Base-by-base conservation (phyloP, 345 rosid genomes). In the Eucalyptus fibrosa region DNA sequence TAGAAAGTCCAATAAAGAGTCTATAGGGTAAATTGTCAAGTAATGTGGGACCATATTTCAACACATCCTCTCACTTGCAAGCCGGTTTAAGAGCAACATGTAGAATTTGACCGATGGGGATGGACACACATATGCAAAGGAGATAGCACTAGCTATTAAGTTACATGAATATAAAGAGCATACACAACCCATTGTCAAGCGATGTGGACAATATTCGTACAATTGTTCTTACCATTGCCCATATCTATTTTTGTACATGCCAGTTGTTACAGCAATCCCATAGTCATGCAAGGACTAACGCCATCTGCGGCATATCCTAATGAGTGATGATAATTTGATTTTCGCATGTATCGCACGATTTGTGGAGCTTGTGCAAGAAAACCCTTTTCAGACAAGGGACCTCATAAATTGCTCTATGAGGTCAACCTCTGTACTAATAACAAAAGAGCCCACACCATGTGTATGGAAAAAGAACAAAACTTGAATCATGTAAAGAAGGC, bases 141-240 rank as follows among this genome's bases (percentile, higher is more conserved):
- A 49, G 5, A 49, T 4, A 4, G 50, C 50, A 49, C 15, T 49
- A 12, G 5, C 15, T 49, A 49, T 49, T 49, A 49, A 0, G 50
- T 49, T 49, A 49, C 50, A 56, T 21, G 4, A 56, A 56, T 10
- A 10, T 56, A 56, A 56, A 24, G 1, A 19, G 59, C 2, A 24
- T 9, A 24, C 21, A 56, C 0, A 2, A 56, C 1, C 11, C 59
- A 56, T 56, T 56, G 13, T 56, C 62, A 10, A 56, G 62, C 6
- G 14, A 56, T 24, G 21, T 2, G 7, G 12, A 56, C 3, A 1
- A 24, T 56, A 56, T 60, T 28, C 12, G 2, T 2, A 9, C 62
- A 53, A 53, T 19, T 53, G 59, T 8, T 55, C 2, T 19, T 1
- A 55, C 26, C 0, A 24, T 56, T 56, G 30, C 0, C 0, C 30